phyloP scores from a whole-genome alignment of 306 rosid species.

The Pyrus pyrifolia region DNA sequence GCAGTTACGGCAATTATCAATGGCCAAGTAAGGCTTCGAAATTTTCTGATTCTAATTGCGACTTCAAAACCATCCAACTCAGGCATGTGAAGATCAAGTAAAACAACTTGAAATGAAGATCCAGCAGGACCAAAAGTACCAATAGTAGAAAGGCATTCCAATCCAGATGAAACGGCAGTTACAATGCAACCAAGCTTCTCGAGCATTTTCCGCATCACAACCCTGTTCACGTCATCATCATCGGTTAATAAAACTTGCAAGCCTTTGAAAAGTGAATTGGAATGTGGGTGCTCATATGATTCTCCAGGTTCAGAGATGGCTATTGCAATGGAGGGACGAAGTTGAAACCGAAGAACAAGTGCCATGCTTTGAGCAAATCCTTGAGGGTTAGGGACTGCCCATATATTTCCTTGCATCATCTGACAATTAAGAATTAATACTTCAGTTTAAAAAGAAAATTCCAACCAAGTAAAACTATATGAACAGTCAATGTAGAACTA shows the following conservation, averaged over 20 bases:
- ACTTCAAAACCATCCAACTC: conserved; percentile 88
- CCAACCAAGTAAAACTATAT: background rate
- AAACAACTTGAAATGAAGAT: conserved; percentile 55
- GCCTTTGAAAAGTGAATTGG: conserved; percentile 67
- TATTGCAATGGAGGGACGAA: conserved; percentile 59
- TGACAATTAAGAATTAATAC: conserved; percentile 30
- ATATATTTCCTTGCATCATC: conserved; percentile 97
- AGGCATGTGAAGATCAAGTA: conserved; percentile 81
- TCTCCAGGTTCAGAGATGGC: conserved; percentile 79
- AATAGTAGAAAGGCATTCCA: conserved; percentile 67
- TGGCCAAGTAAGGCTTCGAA: conserved; percentile 73
- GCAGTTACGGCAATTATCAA: conserved; percentile 69
- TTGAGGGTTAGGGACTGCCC: conserved; percentile 62
- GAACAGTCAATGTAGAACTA: background rate
- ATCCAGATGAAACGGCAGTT: conserved; percentile 70
- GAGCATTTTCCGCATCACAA: conserved; percentile 72
- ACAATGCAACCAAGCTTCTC: conserved; percentile 87
- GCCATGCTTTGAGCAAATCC: conserved; percentile 87
- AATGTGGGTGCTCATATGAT: conserved; percentile 47
- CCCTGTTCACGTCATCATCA: conserved; percentile 84
- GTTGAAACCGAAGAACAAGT: conserved; percentile 77
- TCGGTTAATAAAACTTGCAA: conserved; percentile 77
- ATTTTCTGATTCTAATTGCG: conserved; percentile 65
- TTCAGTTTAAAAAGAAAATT: background rate
- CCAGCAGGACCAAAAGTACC: conserved; percentile 59